phyloP scores from a whole-genome alignment of 768 basidiomycete genomes.

The Suillus lakei region DNA sequence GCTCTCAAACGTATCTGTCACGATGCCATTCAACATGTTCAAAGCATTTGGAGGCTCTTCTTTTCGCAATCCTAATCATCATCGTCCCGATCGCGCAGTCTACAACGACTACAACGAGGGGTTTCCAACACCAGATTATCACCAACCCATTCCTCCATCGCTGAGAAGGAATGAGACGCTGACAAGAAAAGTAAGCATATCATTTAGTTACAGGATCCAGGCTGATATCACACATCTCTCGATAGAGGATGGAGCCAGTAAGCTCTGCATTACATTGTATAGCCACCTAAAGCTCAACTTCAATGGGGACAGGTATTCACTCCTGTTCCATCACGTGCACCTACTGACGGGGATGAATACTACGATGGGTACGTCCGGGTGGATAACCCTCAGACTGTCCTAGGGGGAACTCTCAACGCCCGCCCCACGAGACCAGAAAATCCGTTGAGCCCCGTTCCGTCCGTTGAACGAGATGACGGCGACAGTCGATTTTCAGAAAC shows the following conservation, averaged over 20 bases:
- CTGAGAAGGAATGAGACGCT: conserved; percentile 24
- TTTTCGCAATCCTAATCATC: conserved; percentile 34
- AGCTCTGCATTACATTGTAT: conserved; percentile 14
- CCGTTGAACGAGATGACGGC: conserved; percentile 24
- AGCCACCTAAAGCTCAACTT: conserved; percentile 12
- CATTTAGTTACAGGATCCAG: not conserved
- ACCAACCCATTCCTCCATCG: conserved; percentile 13
- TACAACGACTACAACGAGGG: conserved; percentile 33
- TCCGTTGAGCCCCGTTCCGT: conserved; percentile 18
- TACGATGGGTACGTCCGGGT: conserved; percentile 37
- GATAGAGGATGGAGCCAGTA: conserved; percentile 38
- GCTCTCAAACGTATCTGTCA: conserved; percentile 23
- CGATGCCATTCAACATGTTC: conserved; percentile 44
- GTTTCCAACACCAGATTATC: conserved; percentile 33
- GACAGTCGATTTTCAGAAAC: conserved; percentile 24
- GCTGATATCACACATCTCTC: not conserved
- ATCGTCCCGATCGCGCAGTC: conserved; percentile 24
- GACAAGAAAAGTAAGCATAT: conserved; percentile 5
- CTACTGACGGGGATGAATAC: conserved; percentile 37
- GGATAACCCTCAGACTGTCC: conserved; percentile 34
- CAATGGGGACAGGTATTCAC: conserved; percentile 32
- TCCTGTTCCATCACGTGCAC: conserved; percentile 36
- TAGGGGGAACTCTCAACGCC: conserved; percentile 38
- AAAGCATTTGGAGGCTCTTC: conserved; percentile 36
- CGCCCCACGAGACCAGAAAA: conserved; percentile 30